Evolutionary conservation across 139 green algal species (phyloP), one percentile per base, ranked within the genome.

Genomic region (Auxenochlorella pyrenoidosa): DNA sequence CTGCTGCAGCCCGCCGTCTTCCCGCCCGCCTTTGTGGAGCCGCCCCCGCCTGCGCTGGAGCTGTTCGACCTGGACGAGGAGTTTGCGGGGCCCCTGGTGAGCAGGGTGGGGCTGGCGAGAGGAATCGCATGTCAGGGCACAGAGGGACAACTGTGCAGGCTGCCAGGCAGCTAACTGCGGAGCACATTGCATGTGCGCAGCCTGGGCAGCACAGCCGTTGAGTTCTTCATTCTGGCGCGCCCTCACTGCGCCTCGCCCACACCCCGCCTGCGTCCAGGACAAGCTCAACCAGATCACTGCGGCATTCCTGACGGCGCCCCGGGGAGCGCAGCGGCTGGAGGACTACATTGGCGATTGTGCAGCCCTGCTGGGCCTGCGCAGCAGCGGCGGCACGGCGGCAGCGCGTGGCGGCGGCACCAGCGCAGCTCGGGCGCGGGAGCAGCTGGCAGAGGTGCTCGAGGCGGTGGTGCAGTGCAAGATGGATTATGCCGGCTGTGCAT

Each of bases 41-140:
- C 93, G 15, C 91, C 94, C 30, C 90, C 94, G 38, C 96, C 96
- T 10, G 91, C 91, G 6, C 90, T 98, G 71, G 96, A 98, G 89
- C 94, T 97, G 66, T 98, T 97, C 76, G 96, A 98, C 87, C 88
- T 98, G 58, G 96, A 98, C 76, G 95, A 97, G 72, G 89, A 88
- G 78, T 96, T 98, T 88, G 94, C 93, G 26, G 91, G 88, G 80
- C 89, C 95, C 75, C 89, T 93, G 82, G 93, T 96, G 44, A 73
- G 89, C 51, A 13, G 32, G 40, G 47, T 85, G 65, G 30, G 3
- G 41, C 8, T 66, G 65, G 59, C 12, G 6, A 26, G n/a, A n/a
- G n/a, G n/a, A n/a, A n/a, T n/a, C n/a, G n/a, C n/a, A n/a, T n/a
- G n/a, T n/a, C n/a, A n/a, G n/a, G n/a, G n/a, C n/a, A n/a, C n/a